Conservation (phyloP, 768 basidiomycete genomes). For the Russula olivacea region DNA sequence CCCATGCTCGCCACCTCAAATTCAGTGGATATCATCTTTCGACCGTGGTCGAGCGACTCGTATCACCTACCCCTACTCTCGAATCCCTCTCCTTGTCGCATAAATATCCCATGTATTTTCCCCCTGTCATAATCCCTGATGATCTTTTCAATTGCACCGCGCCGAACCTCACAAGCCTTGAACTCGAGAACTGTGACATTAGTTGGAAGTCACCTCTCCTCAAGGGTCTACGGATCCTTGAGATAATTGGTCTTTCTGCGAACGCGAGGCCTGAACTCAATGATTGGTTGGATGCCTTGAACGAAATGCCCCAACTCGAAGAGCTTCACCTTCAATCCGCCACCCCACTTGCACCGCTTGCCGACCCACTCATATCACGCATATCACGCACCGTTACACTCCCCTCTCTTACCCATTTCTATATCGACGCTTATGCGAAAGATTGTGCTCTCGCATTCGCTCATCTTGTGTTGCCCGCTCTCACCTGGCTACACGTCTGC, state of each 20-base stretch:
- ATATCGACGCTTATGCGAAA: background rate
- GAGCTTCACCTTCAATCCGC: background rate
- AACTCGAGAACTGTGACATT: background rate
- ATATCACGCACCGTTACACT: background rate
- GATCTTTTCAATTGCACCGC: background rate
- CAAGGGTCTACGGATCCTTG: background rate
- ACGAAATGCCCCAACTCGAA: background rate
- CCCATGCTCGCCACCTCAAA: background rate
- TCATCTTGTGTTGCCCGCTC: conserved; percentile 6
- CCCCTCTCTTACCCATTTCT: background rate
- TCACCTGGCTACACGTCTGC: background rate
- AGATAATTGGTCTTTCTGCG: background rate
- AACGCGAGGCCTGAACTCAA: background rate
- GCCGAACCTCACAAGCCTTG: background rate
- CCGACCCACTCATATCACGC: background rate
- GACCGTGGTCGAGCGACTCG: background rate
- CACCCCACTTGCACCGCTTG: background rate
- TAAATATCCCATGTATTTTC: too few relatives aligned
- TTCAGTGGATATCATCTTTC: background rate
- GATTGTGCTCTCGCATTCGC: conserved; percentile 5
- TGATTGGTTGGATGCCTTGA: background rate
- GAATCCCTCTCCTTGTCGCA: background rate
- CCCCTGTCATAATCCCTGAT: too few relatives aligned
- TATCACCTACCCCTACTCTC: background rate
- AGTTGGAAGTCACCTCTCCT: background rate